Conservation (phyloP, 2,329 filamentous ascomycete genomes). For the Penicillium sp. region DNA sequence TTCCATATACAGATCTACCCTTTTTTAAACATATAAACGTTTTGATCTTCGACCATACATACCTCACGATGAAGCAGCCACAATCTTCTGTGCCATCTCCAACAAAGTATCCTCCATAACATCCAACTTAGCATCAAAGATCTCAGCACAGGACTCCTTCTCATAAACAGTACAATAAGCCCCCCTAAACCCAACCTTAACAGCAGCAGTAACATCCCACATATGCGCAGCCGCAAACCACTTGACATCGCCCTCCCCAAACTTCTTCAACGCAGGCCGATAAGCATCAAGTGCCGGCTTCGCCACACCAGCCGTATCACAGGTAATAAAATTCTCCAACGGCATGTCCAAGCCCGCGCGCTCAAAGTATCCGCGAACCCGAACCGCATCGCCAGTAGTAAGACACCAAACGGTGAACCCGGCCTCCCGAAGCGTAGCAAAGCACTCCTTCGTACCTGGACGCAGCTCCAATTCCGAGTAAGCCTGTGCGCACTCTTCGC, state of each 20-base stretch:
- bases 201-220: constrained; percentile 60
- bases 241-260: constrained; percentile 41
- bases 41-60: background rate
- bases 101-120: constrained; percentile 50
- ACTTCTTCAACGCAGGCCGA: constrained; percentile 43
- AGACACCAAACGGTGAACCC: constrained; percentile 58
- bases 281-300: constrained; percentile 56
- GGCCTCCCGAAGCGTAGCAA: constrained; percentile 43
- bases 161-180: constrained; percentile 58
- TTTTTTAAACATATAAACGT: background rate
- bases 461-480: constrained; percentile 38
- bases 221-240: constrained; percentile 63
- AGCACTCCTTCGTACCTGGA: constrained; percentile 37
- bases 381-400: constrained; percentile 52
- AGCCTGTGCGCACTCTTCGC: constrained; percentile 37
- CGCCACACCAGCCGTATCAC: constrained; percentile 50
- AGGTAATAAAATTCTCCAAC: constrained; percentile 53
- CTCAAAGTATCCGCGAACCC: constrained; percentile 57
- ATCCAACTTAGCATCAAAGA: constrained; percentile 55
- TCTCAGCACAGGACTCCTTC: constrained; percentile 50
- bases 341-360: constrained; percentile 53
- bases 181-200: constrained; percentile 52
- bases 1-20: background rate
- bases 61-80: constrained; percentile 11
- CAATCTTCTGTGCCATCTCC: constrained; percentile 49